Evolutionary conservation across 2,329 filamentous ascomycete species (phyloP).

Genomic region (Xenosphaeropsis pyriputrescens): DNA sequence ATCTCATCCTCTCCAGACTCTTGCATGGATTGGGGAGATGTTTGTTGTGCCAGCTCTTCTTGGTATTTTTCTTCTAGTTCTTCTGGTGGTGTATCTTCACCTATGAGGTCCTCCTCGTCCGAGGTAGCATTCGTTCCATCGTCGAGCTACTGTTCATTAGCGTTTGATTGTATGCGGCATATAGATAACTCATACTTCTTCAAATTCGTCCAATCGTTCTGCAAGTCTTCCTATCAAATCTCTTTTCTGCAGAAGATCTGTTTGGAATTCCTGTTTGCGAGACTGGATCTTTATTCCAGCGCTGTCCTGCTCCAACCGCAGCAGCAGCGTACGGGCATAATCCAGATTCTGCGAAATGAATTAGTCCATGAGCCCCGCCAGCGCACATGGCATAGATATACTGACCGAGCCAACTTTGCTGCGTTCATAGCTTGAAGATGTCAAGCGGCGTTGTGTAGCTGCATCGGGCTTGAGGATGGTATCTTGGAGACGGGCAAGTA

Average conservation of each 20-base stretch:
- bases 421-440: constrained; percentile 51
- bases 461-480: constrained; percentile 47
- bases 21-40: neutral
- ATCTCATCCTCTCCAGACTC: too few relatives aligned
- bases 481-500: constrained; percentile 51
- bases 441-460: constrained; percentile 40
- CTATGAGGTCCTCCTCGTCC: constrained; percentile 42
- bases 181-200: constrained; percentile 31
- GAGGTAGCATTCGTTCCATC: constrained; percentile 18
- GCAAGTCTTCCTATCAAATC: constrained; percentile 41
- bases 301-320: constrained; percentile 56
- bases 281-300: constrained; percentile 39
- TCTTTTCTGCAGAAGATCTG: constrained; percentile 48
- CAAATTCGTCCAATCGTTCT: constrained; percentile 52
- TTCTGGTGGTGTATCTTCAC: constrained; percentile 33
- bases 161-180: neutral
- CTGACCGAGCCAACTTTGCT: constrained; percentile 38
- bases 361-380: neutral
- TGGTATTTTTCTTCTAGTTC: constrained; percentile 14
- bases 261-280: constrained; percentile 44
- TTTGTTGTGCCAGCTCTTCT: constrained; percentile 1
- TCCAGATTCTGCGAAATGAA: constrained; percentile 44
- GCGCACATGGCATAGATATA: constrained; percentile 2
- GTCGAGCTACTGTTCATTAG: constrained; percentile 14
- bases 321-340: constrained; percentile 53